A percentile compares a stretch with the other conserved stretches of the same genome.
These are phyloP conservation scores for Viridothelium virens DNA, from an alignment of 495 filamentous ascomycete species.

Conservation along the genomic window DNA sequence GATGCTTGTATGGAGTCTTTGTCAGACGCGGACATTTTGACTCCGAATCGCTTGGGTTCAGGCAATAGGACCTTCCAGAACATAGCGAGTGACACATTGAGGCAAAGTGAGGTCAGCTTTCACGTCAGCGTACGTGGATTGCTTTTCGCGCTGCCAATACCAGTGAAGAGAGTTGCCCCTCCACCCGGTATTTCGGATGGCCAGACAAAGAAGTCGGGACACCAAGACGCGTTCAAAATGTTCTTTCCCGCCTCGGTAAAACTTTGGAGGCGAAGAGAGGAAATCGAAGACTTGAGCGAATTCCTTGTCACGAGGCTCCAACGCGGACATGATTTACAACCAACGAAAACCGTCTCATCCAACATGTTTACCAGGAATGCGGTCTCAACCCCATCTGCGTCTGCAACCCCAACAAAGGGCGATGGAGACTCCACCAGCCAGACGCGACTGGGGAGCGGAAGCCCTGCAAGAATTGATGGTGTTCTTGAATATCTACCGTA, in stretches of 20 bases:
- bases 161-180: constrained; percentile 59
- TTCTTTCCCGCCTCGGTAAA: constrained; percentile 75
- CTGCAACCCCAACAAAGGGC: background rate
- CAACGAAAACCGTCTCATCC: background rate
- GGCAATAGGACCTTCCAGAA: constrained; percentile 34
- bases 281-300: constrained; percentile 63
- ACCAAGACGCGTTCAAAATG: constrained; percentile 66
- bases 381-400: background rate
- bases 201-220: constrained; percentile 21
- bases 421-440: constrained; percentile 16
- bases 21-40: constrained; percentile 79
- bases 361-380: background rate
- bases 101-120: constrained; percentile 88
- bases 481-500: constrained; percentile 81
- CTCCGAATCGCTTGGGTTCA: constrained; percentile 44
- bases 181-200: constrained; percentile 30
- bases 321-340: background rate
- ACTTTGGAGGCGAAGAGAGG: constrained; percentile 69
- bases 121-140: constrained; percentile 79
- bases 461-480: constrained; percentile 61
- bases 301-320: constrained; percentile 39
- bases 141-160: constrained; percentile 71
- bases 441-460: constrained; percentile 43
- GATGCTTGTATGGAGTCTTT: constrained; percentile 71
- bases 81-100: constrained; percentile 59